These are phyloP conservation scores for Fusarium xylarioides DNA, from an alignment of 2,329 filamentous ascomycete species.

Conservation along the genomic window DNA sequence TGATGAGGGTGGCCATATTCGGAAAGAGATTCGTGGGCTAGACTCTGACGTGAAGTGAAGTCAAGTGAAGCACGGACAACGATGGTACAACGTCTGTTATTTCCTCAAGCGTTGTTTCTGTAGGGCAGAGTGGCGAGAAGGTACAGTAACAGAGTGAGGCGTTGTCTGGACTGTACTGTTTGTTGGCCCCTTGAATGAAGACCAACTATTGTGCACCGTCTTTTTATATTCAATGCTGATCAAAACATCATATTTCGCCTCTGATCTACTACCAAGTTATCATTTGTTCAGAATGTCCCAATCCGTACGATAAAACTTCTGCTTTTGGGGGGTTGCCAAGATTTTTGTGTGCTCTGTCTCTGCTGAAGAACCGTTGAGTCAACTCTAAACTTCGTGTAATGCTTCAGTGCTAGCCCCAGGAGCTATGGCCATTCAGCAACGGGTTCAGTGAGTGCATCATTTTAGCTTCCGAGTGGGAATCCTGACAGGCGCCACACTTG, in stretches of 20 bases:
- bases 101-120: neutral
- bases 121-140: constrained; percentile 6
- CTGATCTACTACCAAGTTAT: neutral
- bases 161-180: neutral
- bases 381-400: neutral
- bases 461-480: constrained; percentile 21
- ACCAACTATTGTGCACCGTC: neutral
- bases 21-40: neutral
- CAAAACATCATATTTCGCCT: neutral
- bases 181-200: constrained; percentile 1
- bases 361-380: neutral
- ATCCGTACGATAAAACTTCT: constrained; percentile 3
- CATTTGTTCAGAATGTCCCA: neutral
- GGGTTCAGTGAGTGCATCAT: neutral
- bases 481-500: constrained; percentile 6
- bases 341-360: neutral
- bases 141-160: neutral
- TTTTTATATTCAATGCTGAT: neutral
- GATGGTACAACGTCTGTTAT: constrained; percentile 4
- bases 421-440: constrained; percentile 11
- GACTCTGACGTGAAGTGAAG: neutral
- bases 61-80: constrained; percentile 13
- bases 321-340: neutral
- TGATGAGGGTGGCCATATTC: neutral
- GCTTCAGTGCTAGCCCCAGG: constrained; percentile 9